phyloP scores from a whole-genome alignment of 371 early-diverging fungal species.

The Funneliformis caledonium region DNA sequence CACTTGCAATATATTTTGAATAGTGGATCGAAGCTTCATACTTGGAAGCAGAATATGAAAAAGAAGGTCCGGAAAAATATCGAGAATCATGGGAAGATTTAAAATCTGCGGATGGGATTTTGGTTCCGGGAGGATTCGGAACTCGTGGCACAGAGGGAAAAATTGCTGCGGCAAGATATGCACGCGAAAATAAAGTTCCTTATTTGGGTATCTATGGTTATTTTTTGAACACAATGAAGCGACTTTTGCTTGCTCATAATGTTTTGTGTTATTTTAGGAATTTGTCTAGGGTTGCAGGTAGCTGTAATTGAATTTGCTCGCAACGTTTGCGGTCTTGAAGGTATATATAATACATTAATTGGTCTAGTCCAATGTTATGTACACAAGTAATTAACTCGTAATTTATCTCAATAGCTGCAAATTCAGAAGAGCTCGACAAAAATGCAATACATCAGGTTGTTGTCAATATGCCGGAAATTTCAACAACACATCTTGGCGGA shows the following conservation, averaged over 20 bases:
- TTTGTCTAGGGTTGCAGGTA: conserved; percentile 99
- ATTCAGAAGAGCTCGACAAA: conserved; percentile 88
- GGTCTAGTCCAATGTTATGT: neutral
- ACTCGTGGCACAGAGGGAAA: conserved; percentile 97
- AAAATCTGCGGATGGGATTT: conserved; percentile 90
- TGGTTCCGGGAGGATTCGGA: conserved; percentile 99
- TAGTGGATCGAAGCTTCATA: conserved; percentile 95
- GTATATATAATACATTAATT: neutral
- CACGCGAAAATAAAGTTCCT: conserved; percentile 97
- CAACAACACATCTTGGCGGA: conserved; percentile 94
- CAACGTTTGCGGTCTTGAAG: conserved; percentile 84
- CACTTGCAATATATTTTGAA: neutral
- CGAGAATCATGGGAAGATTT: conserved; percentile 93
- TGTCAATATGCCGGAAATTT: conserved; percentile 96
- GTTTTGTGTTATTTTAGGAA: conserved; percentile 58
- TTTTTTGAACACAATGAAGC: neutral
- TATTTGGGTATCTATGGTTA: conserved; percentile 63
- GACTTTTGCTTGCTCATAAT: neutral
- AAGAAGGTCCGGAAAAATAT: conserved; percentile 84
- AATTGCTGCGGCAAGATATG: conserved; percentile 96
- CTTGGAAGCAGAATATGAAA: conserved; percentile 77
- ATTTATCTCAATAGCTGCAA: conserved; percentile 58
- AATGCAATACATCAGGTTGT: conserved; percentile 78
- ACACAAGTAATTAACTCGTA: neutral
- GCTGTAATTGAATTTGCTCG: conserved; percentile 99